Evolutionary conservation across 2,329 filamentous ascomycete genomes (phyloP), one percentile per base, ranked within the genome.

Genomic region (Xylariaceae sp.): DNA sequence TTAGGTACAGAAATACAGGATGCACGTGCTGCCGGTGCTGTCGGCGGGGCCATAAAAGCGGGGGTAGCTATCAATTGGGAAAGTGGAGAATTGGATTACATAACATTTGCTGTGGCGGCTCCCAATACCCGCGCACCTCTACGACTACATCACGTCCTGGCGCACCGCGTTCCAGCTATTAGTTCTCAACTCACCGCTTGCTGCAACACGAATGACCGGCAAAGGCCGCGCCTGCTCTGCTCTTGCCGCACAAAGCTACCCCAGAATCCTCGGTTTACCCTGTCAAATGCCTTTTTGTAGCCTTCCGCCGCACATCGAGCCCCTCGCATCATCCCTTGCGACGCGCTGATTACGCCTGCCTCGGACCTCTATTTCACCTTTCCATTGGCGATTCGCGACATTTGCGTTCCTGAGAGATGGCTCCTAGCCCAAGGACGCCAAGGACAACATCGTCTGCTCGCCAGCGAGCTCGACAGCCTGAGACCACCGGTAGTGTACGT

Each of bases 241-340:
- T 26, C 21, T 21, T 33, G 37, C n/a, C 43, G 37, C 48, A 8
- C 15, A 40, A 39, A 8, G 24, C n/a, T 26, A 43, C 35, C 30
- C 37, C 15, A 13, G 15, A 45, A 24, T 26, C 20, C 16, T 33
- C 29, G 18, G 26, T 40, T 37, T 41, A 45, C 51, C 52, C 46
- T 60, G 57, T 63, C 67, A 65, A 68, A 70, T 70, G 68, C 65
- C 62, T 70, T 56, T 65, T 69, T 67, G 63, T 57, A 62, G 58
- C 53, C 58, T 45, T 53, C 59, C 59, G 49, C 63, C 64, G 51
- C 63, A 60, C 51, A 57, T 59, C 53, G 64, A 62, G 56, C 55
- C 64, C 65, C 61, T 65, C 62, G 61, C 63, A 62, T 55, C 64
- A 53, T 57, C 61, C 45, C 65, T 66, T 69, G 68, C 67, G 67